These are phyloP conservation scores for Fusarium tupiense DNA, from an alignment of 2,329 filamentous ascomycete genomes.

Conservation along the genomic window DNA sequence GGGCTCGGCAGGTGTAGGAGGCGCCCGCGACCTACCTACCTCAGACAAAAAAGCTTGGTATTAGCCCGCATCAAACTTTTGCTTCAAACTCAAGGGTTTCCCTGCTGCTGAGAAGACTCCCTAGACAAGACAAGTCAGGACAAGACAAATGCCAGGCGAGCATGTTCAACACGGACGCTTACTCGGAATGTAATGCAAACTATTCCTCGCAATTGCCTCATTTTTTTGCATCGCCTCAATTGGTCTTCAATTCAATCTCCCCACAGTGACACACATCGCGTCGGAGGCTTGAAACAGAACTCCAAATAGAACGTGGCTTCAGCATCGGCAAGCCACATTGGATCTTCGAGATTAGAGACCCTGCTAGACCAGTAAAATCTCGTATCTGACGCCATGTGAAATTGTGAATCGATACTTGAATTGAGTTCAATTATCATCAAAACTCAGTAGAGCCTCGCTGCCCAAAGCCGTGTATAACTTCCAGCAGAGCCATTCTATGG, in stretches of 20 bases:
- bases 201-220: background rate
- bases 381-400: background rate
- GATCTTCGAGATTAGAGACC: background rate
- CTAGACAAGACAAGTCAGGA: background rate
- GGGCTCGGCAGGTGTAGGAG: background rate
- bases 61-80: background rate
- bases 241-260: background rate
- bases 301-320: constrained; percentile 13
- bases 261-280: constrained; percentile 4
- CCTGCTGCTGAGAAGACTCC: background rate
- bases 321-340: constrained; percentile 13
- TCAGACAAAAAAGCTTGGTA: background rate
- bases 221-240: background rate
- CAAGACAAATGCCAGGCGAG: background rate
- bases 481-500: background rate
- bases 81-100: background rate
- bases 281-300: constrained; percentile 16
- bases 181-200: background rate
- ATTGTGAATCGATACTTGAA: background rate
- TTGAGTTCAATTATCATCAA: background rate
- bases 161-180: background rate
- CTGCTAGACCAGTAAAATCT: background rate
- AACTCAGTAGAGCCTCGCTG: background rate
- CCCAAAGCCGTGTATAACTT: background rate
- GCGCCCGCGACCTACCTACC: background rate